These are phyloP conservation scores for Beauveria sp. DNA, from an alignment of 2,329 filamentous ascomycete genomes.

Conservation along the genomic window DNA sequence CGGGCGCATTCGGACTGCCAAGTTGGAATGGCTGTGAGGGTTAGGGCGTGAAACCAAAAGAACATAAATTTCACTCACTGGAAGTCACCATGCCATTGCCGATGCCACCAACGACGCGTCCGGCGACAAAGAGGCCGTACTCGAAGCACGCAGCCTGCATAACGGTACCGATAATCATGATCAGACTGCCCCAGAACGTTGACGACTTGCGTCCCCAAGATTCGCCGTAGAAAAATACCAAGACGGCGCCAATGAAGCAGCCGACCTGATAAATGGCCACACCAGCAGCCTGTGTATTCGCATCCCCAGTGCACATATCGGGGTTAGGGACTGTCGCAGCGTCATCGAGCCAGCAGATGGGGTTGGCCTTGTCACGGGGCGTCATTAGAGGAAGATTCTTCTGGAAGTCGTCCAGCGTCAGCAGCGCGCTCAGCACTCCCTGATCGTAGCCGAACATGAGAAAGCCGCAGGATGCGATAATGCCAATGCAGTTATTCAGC, in stretches of 20 bases:
- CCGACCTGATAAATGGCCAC: slow-evolving; percentile 23
- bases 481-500: slow-evolving; percentile 5
- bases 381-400: slow-evolving; percentile 20
- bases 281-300: slow-evolving; percentile 22
- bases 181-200: slow-evolving; percentile 23
- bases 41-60: background rate
- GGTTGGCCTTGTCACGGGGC: slow-evolving; percentile 18
- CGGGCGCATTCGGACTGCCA: slow-evolving; percentile 24
- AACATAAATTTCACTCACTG: slow-evolving; percentile 7
- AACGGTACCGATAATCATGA: slow-evolving; percentile 23
- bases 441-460: slow-evolving; percentile 21
- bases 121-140: slow-evolving; percentile 19
- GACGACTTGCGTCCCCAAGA: slow-evolving; percentile 24
- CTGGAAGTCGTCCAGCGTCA: slow-evolving; percentile 22
- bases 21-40: slow-evolving; percentile 18
- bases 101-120: slow-evolving; percentile 21
- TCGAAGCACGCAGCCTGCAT: slow-evolving; percentile 19
- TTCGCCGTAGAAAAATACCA: slow-evolving; percentile 23
- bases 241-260: slow-evolving; percentile 22
- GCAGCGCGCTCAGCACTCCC: slow-evolving; percentile 21
- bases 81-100: slow-evolving; percentile 23
- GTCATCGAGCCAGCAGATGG: slow-evolving; percentile 19
- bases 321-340: slow-evolving; percentile 14
- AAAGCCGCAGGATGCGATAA: slow-evolving; percentile 6
- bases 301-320: slow-evolving; percentile 18